Base-by-base conservation (phyloP, 2,329 filamentous ascomycete genomes). In the Diaporthe batatas region DNA sequence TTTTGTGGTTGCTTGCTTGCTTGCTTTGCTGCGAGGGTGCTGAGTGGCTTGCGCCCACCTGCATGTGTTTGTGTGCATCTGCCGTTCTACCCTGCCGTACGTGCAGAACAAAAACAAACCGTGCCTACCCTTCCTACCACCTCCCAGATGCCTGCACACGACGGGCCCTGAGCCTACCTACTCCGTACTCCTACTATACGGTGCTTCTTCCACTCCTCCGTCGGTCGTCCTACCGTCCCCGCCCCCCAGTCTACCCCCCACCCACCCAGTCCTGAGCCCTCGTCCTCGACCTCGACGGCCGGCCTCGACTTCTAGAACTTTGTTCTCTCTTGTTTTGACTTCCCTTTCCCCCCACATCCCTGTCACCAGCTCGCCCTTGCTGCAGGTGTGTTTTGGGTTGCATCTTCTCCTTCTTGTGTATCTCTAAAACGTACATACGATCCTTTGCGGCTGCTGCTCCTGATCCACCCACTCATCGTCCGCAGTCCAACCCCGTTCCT, bases 361-460 rank as follows among this genome's bases (percentile, higher is more conserved):
- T 67, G 62, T 67, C 62, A 39, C 44, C 62, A 39, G 47, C 51
- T 39, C 32, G 47, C 39, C 34, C 58, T 51, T 29, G 55, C 58
- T 59, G 68, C 68, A 62, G 68, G 68, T 70, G 32, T n/a, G 39
- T 32, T 54, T 54, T 32, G 29, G 57, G 39, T 65, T n/a, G 57
- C 53, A 47, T 67, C 62, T 51, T 57, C 36, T 39, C 58, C 18
- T 47, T 71, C 59, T 70, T 73, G 59, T 73, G 59, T 59, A 73
- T 71, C 72, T 11, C 11, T 14, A 39, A 39, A 39, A 12, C 39
- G 39, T 72, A 32, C 71, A 29, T 71, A 73, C 73, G 70, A 44
- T 75, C 68, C 64, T 73, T 73, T 57, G 71, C 68, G 64, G 57
- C 53, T 51, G 57, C 53, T 51, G 32, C 62, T 44, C 42, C 32